Evolutionary conservation across 768 basidiomycete genomes (phyloP).

Genomic region (Amanita exitialis): DNA sequence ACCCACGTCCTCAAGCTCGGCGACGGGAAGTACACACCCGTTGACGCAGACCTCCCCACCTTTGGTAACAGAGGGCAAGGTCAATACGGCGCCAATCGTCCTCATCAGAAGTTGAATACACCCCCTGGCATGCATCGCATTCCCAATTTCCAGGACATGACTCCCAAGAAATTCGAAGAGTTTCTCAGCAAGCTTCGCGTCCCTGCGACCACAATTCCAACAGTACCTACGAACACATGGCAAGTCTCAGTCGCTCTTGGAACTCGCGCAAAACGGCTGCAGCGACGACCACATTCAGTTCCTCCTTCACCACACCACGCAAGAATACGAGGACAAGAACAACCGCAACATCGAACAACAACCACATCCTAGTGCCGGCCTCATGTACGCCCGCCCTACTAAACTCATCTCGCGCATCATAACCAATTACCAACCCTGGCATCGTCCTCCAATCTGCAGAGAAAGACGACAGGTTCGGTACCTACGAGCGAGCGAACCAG

Average conservation of each 20-base stretch:
- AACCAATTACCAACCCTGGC: constrained; percentile 45
- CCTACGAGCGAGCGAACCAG: neutral
- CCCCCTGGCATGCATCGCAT: constrained; percentile 17
- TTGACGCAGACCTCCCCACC: constrained; percentile 8
- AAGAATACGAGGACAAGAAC: constrained; percentile 13
- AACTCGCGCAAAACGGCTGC: constrained; percentile 15
- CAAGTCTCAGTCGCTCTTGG: constrained; percentile 10
- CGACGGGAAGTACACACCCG: constrained; percentile 10
- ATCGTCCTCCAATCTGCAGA: constrained; percentile 30
- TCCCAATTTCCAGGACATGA: constrained; percentile 55
- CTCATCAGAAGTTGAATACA: neutral
- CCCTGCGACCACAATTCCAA: constrained; percentile 45
- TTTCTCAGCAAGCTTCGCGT: constrained; percentile 54
- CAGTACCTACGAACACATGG: constrained; percentile 24
- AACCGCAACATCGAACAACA: constrained; percentile 42
- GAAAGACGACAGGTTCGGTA: neutral
- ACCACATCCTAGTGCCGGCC: constrained; percentile 55
- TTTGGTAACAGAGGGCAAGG: constrained; percentile 18
- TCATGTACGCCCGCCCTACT: constrained; percentile 49
- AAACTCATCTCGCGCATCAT: constrained; percentile 42
- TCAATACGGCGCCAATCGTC: constrained; percentile 16
- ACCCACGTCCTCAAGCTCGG: neutral
- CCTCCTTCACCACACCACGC: constrained; percentile 15
- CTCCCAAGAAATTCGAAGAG: constrained; percentile 39
- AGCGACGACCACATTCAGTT: constrained; percentile 15